Evolutionary conservation across 345 rosid genomes (phyloP), one percentile per base, ranked within the genome.

Genomic region (Cardamine occulta): DNA sequence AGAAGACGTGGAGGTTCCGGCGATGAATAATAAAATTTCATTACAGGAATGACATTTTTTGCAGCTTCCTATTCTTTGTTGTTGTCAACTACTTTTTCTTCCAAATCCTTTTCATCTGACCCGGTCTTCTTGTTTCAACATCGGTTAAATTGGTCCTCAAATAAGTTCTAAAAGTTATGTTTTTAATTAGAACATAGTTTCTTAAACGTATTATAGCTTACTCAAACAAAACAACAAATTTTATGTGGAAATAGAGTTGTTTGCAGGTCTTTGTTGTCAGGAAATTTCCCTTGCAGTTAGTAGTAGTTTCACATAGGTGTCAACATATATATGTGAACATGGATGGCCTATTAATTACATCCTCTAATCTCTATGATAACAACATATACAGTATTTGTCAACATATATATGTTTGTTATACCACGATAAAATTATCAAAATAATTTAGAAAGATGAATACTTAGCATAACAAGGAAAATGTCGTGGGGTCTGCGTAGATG

Each of bases 311-410:
- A 19, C 12, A 29, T 34, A 42, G 45, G 44, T 72, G 74, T 72
- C 81, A 66, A 66, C 57, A 5, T 77, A 19, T 56, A 69, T 70
- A 70, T 77, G 80, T 77, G 80, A 76, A 45, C 71, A 70, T 63
- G 49, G 28, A 40, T 37, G 5, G 35, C 57, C 70, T 54, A 76
- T 63, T 70, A 69, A 76, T 63, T 70, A 69, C 45, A 61, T 26
- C 64, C 70, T 74, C 37, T 32, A 44, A 19, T 76, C 74, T 74
- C 26, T 21, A 8, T 31, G 32, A 31, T 29, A 29, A 29, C 32
- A 29, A 29, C 32, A 29, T 29, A 29, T 29, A 29, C 32, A 29
- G 32, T 29, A 29, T 29, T 29, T 29, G 32, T 29, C 32, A 29
- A 29, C 6, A 29, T 29, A 29, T 29, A 29, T 29, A 29, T 29